A percentile compares a stretch with the other conserved stretches of the same genome.
Conservation (phyloP, 208 protist species). For the Wallacemonas rigidus region DNA sequence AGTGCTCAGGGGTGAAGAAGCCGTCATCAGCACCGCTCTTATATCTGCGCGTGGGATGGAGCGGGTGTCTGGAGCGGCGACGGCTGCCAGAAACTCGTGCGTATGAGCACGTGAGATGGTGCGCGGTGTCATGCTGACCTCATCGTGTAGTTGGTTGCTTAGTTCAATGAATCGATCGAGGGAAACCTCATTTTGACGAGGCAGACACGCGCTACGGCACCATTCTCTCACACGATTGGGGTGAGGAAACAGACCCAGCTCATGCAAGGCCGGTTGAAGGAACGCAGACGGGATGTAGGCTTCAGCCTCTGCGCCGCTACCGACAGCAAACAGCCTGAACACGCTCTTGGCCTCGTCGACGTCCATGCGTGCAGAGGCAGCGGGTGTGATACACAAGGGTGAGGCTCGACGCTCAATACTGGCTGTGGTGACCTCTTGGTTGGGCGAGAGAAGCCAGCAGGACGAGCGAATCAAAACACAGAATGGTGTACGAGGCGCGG, state of each 20-base stretch:
- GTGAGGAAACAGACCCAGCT: conserved; percentile 23
- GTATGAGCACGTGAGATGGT: conserved; percentile 6
- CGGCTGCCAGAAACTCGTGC: not conserved
- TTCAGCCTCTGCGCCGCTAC: conserved; percentile 17
- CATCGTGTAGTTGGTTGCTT: conserved; percentile 40
- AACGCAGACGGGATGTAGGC: conserved; percentile 48
- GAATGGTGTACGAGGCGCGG: too few species aligned
- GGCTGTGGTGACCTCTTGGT: too few species aligned
- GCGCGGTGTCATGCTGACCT: not conserved
- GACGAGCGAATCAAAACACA: too few species aligned
- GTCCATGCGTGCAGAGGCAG: not conserved
- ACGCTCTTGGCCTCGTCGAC: conserved; percentile 6
- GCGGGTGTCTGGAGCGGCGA: not conserved
- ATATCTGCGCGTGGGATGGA: not conserved
- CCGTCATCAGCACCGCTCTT: not conserved
- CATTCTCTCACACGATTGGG: conserved; percentile 22
- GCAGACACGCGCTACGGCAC: conserved; percentile 22
- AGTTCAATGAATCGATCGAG: conserved; percentile 61
- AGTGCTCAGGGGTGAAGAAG: not conserved
- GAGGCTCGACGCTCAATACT: not conserved
- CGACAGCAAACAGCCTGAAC: conserved; percentile 2
- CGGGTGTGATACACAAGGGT: not conserved
- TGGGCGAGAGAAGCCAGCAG: too few species aligned
- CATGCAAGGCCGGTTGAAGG: conserved; percentile 15
- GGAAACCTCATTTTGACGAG: conserved; percentile 29